These are phyloP conservation scores for Teunomyces panamensis DNA, from an alignment of 805 yeast genomes.

Conservation along the genomic window DNA sequence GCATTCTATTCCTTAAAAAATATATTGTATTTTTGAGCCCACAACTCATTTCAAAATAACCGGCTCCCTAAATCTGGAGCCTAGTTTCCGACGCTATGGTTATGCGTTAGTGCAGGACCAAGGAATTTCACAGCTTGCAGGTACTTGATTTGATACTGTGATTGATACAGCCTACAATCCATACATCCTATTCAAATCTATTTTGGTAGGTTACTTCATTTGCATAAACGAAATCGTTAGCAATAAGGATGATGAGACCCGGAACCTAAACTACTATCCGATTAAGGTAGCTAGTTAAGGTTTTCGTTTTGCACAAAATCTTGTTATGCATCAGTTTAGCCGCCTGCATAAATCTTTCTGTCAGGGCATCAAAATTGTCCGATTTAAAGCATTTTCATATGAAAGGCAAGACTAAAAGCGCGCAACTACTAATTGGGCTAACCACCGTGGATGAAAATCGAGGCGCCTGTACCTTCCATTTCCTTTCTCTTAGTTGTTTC, in stretches of 20 bases:
- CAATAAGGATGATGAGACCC: background rate
- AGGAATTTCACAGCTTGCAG: background rate
- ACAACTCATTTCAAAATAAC: background rate
- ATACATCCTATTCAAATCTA: background rate
- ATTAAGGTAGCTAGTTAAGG: background rate
- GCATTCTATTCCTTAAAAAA: background rate
- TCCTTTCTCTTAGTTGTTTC: background rate
- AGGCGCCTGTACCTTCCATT: background rate
- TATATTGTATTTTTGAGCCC: background rate
- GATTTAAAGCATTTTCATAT: conserved; percentile 1
- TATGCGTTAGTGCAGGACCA: background rate
- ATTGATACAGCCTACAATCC: too few relatives aligned
- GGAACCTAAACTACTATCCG: background rate
- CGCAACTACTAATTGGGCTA: background rate
- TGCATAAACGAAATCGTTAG: background rate
- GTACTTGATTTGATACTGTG: background rate
- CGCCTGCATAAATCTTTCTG: conserved; percentile 1
- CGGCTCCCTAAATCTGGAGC: conserved; percentile 1
- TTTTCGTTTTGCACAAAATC: background rate
- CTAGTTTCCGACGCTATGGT: background rate
- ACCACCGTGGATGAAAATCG: background rate
- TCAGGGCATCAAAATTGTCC: conserved; percentile 3
- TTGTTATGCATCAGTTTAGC: background rate
- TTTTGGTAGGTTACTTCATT: background rate
- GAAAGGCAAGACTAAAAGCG: background rate